Evolutionary conservation across 2,329 filamentous ascomycete genomes (phyloP).

Genomic region (Davidsoniella neocaledoniae): DNA sequence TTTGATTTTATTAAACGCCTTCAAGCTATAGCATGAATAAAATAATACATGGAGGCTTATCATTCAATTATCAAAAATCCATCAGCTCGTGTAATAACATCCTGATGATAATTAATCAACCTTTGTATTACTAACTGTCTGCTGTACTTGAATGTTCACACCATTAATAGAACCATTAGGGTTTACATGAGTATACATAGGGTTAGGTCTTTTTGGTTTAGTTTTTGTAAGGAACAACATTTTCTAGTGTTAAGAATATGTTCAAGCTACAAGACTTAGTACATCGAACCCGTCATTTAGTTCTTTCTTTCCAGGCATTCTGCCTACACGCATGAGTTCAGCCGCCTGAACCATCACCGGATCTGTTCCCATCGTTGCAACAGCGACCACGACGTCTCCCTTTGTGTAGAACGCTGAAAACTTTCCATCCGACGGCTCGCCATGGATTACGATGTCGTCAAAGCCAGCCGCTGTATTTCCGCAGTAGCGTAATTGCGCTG

Average conservation of each 20-base stretch:
- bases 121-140: too few relatives aligned
- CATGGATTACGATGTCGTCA: conserved; percentile 71
- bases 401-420: conserved; percentile 83
- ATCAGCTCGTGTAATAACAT: too few relatives aligned
- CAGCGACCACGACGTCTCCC: conserved; percentile 73
- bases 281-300: conserved; percentile 46
- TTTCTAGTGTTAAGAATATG: not conserved
- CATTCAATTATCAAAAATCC: too few relatives aligned
- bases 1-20: too few relatives aligned
- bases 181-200: not conserved
- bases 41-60: too few relatives aligned
- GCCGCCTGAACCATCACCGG: conserved; percentile 69
- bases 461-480: conserved; percentile 68
- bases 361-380: conserved; percentile 81
- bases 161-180: too few relatives aligned
- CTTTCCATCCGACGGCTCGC: conserved; percentile 58
- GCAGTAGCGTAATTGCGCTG: conserved; percentile 80
- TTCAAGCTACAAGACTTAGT: conserved; percentile 17
- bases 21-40: too few relatives aligned
- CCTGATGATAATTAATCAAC: too few relatives aligned
- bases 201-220: not conserved
- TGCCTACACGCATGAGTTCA: conserved; percentile 66
- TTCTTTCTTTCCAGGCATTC: conserved; percentile 71
- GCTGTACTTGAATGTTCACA: too few relatives aligned
- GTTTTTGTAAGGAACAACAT: too few relatives aligned